A percentile compares a stretch with the other conserved stretches of the same genome.
Evolutionary conservation across 306 rosid genomes (phyloP).

Genomic region (Sicyos baderoa): DNA sequence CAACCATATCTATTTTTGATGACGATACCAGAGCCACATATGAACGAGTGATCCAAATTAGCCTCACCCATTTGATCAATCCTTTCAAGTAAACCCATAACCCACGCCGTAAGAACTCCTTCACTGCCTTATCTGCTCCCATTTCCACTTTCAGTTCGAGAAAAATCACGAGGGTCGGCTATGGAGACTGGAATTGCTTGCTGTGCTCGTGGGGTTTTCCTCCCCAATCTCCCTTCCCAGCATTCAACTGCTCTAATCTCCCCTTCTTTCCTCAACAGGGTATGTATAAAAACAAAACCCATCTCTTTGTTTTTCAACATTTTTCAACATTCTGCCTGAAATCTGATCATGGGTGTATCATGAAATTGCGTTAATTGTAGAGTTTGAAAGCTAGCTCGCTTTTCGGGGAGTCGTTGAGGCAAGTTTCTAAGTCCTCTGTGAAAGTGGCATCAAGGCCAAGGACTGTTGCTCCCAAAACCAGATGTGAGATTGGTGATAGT

Average conservation of each 20-base stretch:
- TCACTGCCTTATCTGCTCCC: slow-evolving; percentile 51
- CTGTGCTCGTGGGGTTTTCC: slow-evolving; percentile 47
- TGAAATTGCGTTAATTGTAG: slow-evolving; percentile 29
- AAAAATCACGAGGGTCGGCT: neutral
- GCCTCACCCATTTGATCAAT: slow-evolving; percentile 26
- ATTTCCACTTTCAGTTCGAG: slow-evolving; percentile 10
- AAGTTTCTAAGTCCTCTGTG: slow-evolving; percentile 49
- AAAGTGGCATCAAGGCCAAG: slow-evolving; percentile 45
- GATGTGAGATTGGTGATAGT: slow-evolving; percentile 84
- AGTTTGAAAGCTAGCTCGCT: slow-evolving; percentile 64
- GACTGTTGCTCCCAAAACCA: slow-evolving; percentile 39
- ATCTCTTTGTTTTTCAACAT: neutral
- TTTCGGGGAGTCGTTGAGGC: slow-evolving; percentile 71
- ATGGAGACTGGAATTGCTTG: slow-evolving; percentile 76
- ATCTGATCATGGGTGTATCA: neutral
- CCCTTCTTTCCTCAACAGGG: slow-evolving; percentile 57
- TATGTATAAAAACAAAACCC: slow-evolving; percentile 19
- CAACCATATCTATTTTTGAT: slow-evolving; percentile 45
- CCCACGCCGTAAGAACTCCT: slow-evolving; percentile 38
- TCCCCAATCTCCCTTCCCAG: slow-evolving; percentile 48
- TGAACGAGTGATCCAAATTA: slow-evolving; percentile 39
- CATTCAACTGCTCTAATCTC: slow-evolving; percentile 40
- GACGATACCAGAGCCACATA: slow-evolving; percentile 54
- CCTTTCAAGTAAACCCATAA: slow-evolving; percentile 15
- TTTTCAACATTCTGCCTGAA: neutral